phyloP scores from a whole-genome alignment of 164 flowering plant species.

The Vitis vinifera region ASM3070453v1 NC_081818.1:506001-506500 shows the following conservation, averaged over 20 bases:
- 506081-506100: no score
- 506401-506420: no score
- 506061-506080: no score
- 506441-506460: no score
- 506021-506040: no score
- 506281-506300: not conserved
- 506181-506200: constrained; percentile 54
- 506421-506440: no score
- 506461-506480: not conserved
- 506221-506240: constrained; percentile 73
- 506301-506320: not conserved
- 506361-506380: not conserved
- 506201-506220: constrained; percentile 70
- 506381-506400: not conserved
- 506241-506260: constrained; percentile 52
- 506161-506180: constrained; percentile 64
- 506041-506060: no score
- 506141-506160: constrained; percentile 73
- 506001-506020: no score
- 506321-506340: no score
- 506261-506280: constrained; percentile 45
- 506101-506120: no score
- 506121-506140: constrained; percentile 6
- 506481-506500: constrained; percentile 32
- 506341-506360: not conserved